These are phyloP conservation scores for Cyphellophora europaea DNA, from an alignment of 2,329 filamentous ascomycete genomes.

Conservation along the genomic window DNA sequence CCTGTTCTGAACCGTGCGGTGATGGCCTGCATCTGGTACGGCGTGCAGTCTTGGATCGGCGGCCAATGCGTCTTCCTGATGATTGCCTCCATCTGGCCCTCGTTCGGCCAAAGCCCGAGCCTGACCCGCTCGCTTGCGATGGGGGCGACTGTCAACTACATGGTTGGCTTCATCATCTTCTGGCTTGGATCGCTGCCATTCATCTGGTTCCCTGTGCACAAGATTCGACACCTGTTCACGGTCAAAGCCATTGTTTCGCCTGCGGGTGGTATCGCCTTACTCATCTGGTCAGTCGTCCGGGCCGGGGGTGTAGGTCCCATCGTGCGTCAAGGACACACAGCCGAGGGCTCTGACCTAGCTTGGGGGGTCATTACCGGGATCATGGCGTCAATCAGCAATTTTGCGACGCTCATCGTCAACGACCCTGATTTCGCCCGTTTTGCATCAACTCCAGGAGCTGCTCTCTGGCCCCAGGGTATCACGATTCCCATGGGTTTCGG, in stretches of 20 bases:
- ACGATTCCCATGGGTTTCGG: slow-evolving; percentile 16
- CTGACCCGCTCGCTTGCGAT: slow-evolving; percentile 29
- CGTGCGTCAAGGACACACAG: slow-evolving; percentile 55
- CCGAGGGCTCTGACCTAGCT: slow-evolving; percentile 58
- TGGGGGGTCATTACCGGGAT: slow-evolving; percentile 80
- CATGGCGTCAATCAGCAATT: slow-evolving; percentile 86
- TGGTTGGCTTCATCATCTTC: slow-evolving; percentile 29
- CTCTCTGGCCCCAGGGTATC: slow-evolving; percentile 18
- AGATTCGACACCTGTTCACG: slow-evolving; percentile 69
- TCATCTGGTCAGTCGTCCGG: slow-evolving; percentile 75
- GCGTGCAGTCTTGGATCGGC: slow-evolving; percentile 28
- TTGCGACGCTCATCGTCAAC: slow-evolving; percentile 73
- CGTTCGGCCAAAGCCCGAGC: slow-evolving; percentile 26
- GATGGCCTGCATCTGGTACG: slow-evolving; percentile 42
- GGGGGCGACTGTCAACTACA: slow-evolving; percentile 25
- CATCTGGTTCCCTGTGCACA: slow-evolving; percentile 22
- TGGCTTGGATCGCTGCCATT: slow-evolving; percentile 15
- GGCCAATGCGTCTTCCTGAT: slow-evolving; percentile 26
- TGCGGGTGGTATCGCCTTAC: slow-evolving; percentile 71
- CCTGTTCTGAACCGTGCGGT: slow-evolving; percentile 83
- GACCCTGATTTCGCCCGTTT: slow-evolving; percentile 75
- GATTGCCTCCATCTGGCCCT: slow-evolving; percentile 25
- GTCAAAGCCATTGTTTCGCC: slow-evolving; percentile 82
- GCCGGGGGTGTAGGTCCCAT: slow-evolving; percentile 80
- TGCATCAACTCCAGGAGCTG: slow-evolving; percentile 24